A percentile compares a stretch with the other conserved stretches of the same genome.
phyloP scores from a whole-genome alignment of 495 filamentous ascomycete species.

The Parachaetomium inaequale region DNA sequence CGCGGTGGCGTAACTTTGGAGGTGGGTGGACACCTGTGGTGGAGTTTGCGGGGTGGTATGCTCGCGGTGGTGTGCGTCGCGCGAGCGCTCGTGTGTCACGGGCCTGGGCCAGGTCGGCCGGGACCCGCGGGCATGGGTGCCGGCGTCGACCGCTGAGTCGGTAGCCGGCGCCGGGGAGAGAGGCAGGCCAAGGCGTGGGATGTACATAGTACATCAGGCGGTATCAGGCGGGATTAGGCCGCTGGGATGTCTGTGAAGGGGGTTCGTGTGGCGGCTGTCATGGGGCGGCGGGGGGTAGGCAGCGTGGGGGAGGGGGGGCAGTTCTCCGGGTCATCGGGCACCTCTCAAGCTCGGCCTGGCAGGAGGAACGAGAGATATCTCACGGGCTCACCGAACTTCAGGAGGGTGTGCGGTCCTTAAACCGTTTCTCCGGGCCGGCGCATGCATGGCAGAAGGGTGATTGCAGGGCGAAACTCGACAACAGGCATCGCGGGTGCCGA shows the following conservation, averaged over 20 bases:
- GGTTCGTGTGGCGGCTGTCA: slow-evolving; percentile 3
- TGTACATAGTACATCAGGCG: no score
- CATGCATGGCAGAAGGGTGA: not conserved
- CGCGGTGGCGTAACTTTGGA: no score
- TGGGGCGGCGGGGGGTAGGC: not conserved
- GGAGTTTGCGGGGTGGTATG: not conserved
- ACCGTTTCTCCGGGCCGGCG: not conserved
- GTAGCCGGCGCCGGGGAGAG: not conserved
- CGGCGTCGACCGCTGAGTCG: not conserved
- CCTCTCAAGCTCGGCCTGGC: not conserved
- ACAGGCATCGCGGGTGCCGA: slow-evolving; percentile 8
- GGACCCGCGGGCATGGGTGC: not conserved
- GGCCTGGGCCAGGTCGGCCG: not conserved
- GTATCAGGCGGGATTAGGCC: not conserved
- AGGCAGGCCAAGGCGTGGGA: not conserved
- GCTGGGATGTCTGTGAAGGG: not conserved
- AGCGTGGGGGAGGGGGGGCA: not conserved
- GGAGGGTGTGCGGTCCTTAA: not conserved
- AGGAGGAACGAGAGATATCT: not conserved
- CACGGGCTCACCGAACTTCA: not conserved
- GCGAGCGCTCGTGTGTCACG: not conserved
- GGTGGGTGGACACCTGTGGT: not conserved
- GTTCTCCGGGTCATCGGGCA: not conserved
- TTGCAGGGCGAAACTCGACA: slow-evolving; percentile 6
- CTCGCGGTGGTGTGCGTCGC: not conserved